Evolutionary conservation across 116 monocot species (phyloP).

Genomic region (Dioscorea cayenensis): DNA sequence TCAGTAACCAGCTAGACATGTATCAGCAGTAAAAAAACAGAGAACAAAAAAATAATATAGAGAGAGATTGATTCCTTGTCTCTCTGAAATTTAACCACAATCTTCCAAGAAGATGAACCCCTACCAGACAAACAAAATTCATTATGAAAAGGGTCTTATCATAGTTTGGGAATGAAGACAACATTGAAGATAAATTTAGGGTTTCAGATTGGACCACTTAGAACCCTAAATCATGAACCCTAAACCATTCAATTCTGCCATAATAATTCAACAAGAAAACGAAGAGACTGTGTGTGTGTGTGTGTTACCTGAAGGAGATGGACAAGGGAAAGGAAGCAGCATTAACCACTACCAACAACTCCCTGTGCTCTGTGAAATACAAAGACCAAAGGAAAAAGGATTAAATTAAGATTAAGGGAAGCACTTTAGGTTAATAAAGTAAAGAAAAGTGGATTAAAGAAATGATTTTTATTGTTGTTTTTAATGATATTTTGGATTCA

Average conservation of each 20-base stretch:
- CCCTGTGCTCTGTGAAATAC: conserved; percentile 21
- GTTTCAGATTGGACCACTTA: conserved; percentile 14
- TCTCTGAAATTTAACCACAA: background rate
- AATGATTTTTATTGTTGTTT: conserved; percentile 4
- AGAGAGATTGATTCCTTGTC: conserved; percentile 8
- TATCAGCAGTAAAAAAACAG: conserved; percentile 1
- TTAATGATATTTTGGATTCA: conserved; percentile 14
- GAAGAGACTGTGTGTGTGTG: background rate
- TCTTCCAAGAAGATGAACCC: background rate
- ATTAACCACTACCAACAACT: conserved; percentile 67
- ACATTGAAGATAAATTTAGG: background rate
- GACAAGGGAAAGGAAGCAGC: conserved; percentile 7
- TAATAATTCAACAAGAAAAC: background rate
- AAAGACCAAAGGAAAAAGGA: conserved; percentile 5
- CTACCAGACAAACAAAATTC: background rate
- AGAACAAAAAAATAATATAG: background rate
- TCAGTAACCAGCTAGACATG: conserved; percentile 19
- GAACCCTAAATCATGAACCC: conserved; percentile 3
- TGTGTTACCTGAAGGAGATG: conserved; percentile 14
- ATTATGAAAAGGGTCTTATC: background rate
- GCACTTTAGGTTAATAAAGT: conserved; percentile 6
- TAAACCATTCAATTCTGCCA: conserved; percentile 16
- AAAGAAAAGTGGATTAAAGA: background rate
- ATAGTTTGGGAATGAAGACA: background rate
- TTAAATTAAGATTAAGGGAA: conserved; percentile 7